A percentile compares a stretch with the other conserved stretches of the same genome.
Evolutionary conservation across 2,329 filamentous ascomycete species (phyloP).

Genomic region (Monosporascus sp.): DNA sequence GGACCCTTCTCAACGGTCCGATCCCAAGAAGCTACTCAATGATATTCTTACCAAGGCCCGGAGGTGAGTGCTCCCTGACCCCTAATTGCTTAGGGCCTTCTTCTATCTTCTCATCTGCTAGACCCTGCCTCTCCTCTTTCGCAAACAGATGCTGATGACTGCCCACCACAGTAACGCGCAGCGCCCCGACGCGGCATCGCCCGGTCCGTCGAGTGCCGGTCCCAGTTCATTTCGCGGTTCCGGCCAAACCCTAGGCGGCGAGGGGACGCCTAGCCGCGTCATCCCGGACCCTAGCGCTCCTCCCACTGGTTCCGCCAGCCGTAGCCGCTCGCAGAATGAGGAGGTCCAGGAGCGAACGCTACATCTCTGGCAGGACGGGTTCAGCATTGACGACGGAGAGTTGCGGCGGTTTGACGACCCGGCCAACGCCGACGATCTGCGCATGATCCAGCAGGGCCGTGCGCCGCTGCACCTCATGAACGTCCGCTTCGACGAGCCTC

Average conservation of each 20-base stretch:
- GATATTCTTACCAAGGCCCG: conserved; percentile 61
- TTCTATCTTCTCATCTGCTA: background rate
- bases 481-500: conserved; percentile 66
- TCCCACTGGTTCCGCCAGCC: conserved; percentile 19
- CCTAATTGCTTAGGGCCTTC: no score
- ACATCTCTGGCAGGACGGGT: conserved; percentile 78
- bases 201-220: conserved; percentile 42
- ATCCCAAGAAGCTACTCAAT: conserved; percentile 51
- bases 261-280: conserved; percentile 63
- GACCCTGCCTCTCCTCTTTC: background rate
- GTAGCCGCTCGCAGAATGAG: conserved; percentile 27
- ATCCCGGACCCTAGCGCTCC: conserved; percentile 54
- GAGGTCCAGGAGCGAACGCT: conserved; percentile 61
- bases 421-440: conserved; percentile 62
- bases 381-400: conserved; percentile 77
- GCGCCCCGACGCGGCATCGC: conserved; percentile 44
- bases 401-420: conserved; percentile 76
- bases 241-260: conserved; percentile 73
- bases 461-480: conserved; percentile 75
- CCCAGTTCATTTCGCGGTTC: conserved; percentile 59
- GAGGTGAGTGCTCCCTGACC: conserved; percentile 38
- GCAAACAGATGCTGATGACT: background rate
- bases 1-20: conserved; percentile 47
- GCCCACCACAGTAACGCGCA: conserved; percentile 48
- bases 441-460: conserved; percentile 71